Evolutionary conservation across 1,284 basidiomycete species (phyloP), one percentile per base, ranked within the genome.

Genomic region (Pulveroboletus sp.): DNA sequence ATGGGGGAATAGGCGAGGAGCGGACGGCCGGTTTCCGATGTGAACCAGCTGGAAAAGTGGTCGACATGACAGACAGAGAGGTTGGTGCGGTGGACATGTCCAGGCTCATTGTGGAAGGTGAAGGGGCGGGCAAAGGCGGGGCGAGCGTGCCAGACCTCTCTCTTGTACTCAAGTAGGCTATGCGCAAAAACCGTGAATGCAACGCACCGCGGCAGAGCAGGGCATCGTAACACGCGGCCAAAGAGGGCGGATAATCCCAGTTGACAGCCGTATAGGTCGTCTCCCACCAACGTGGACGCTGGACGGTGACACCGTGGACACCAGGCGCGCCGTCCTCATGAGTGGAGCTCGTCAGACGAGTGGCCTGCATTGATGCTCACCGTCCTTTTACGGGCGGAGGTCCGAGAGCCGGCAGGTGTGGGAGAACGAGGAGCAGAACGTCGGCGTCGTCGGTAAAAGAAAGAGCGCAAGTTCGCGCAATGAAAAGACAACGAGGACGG

Each of bases 121-220:
- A 46, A 32, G n/a, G 16, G 17, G n/a, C 10, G n/a, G 45, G n/a
- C 40, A 37, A 46, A 19, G 17, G 33, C 12, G 37, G n/a, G 6
- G 50, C 12, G 26, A 16, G 32, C 8, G 49, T 49, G 49, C 12
- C 13, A 24, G 42, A 29, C n/a, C 53, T 47, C 32, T 41, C 53
- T 46, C 53, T 53, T 15, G 56, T 50, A 48, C 64, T 58, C 58
- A 17, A 59, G 53, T 69, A 53, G 36, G 67, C 65, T 54, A 67
- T 62, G 17, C 67, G 58, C 26, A 67, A 43, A 51, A 67, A 69
- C 50, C 66, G 46, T 47, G 68, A 67, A 56, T 57, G 67, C 11
- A 63, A 70, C 41, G 66, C 66, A 48, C 68, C 68, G 39, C 64
- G 59, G 15, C 61, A 51, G 47, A 66, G 59, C 3, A 67, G 66